phyloP scores from a whole-genome alignment of 176 grass and related monocot species.

The Avena sativa region DNA sequence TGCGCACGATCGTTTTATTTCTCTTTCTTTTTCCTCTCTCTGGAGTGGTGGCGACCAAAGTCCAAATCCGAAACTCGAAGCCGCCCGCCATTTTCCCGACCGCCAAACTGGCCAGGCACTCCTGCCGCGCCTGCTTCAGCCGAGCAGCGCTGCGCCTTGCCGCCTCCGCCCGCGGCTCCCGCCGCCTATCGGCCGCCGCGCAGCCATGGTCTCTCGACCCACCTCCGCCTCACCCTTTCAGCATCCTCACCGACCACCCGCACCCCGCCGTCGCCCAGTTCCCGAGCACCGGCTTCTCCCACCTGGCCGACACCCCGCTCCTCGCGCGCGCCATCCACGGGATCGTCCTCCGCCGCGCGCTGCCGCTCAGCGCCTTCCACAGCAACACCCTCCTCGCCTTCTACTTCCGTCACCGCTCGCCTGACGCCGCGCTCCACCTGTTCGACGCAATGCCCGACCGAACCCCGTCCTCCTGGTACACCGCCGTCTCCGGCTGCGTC shows the following conservation, averaged over 20 bases:
- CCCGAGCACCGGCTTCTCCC: slow-evolving; percentile 53
- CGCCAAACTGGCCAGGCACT: slow-evolving; percentile 17
- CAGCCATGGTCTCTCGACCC: background rate
- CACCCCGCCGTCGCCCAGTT: slow-evolving; percentile 63
- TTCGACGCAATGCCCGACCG: slow-evolving; percentile 70
- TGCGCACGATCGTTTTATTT: background rate
- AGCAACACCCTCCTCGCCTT: slow-evolving; percentile 71
- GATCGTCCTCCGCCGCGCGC: slow-evolving; percentile 44
- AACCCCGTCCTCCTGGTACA: slow-evolving; percentile 71
- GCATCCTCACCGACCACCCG: slow-evolving; percentile 49
- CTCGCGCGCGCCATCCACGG: slow-evolving; percentile 59
- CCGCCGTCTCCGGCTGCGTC: slow-evolving; percentile 67
- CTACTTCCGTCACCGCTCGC: slow-evolving; percentile 49
- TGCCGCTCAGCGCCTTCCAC: slow-evolving; percentile 65
- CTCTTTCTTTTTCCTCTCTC: background rate
- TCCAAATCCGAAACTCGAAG: background rate
- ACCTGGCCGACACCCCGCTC: slow-evolving; percentile 43
- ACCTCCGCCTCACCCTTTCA: background rate
- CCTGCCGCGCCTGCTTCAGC: background rate
- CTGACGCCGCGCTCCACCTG: slow-evolving; percentile 48
- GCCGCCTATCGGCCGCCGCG: background rate
- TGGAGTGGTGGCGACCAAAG: background rate
- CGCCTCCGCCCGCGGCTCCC: background rate
- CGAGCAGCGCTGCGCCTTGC: slow-evolving; percentile 20
- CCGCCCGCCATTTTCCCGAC: slow-evolving; percentile 19